These are phyloP conservation scores for Hyphodiscus sp. DNA, from an alignment of 2,329 filamentous ascomycete genomes.

Conservation along the genomic window DNA sequence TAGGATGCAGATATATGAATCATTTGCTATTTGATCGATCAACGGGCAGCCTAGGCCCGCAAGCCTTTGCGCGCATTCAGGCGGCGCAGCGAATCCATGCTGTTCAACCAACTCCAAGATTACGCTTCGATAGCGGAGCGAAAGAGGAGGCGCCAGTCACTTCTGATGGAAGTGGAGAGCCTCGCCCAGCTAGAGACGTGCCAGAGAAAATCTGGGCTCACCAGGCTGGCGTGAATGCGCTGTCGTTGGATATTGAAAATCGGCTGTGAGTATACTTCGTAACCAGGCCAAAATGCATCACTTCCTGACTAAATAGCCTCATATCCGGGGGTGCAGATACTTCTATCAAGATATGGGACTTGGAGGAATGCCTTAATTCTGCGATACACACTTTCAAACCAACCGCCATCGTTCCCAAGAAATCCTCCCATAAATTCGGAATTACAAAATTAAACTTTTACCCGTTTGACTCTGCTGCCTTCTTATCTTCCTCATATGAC, in stretches of 20 bases:
- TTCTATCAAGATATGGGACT: conserved; percentile 79
- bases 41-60: conserved; percentile 58
- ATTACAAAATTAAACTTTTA: conserved; percentile 74
- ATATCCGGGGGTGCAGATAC: conserved; percentile 82
- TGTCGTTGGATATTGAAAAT: conserved; percentile 80
- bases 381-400: conserved; percentile 46
- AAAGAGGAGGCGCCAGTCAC: conserved; percentile 24
- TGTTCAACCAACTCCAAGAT: conserved; percentile 59
- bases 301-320: conserved; percentile 43
- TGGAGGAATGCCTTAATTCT: conserved; percentile 50
- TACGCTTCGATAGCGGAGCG: conserved; percentile 63
- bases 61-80: conserved; percentile 58
- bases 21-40: conserved; percentile 69
- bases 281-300: background rate
- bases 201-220: conserved; percentile 52
- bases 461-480: conserved; percentile 68
- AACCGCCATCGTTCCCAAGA: conserved; percentile 41
- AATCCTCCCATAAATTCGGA: conserved; percentile 55
- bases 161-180: background rate
- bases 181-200: conserved; percentile 2
- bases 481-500: conserved; percentile 73
- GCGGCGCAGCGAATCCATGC: conserved; percentile 60
- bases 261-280: conserved; percentile 54
- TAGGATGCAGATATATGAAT: conserved; percentile 58
- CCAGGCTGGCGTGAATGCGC: conserved; percentile 68